Conservation (phyloP, 495 filamentous ascomycete genomes). For the Aspergillus carlsbadensis region DNA sequence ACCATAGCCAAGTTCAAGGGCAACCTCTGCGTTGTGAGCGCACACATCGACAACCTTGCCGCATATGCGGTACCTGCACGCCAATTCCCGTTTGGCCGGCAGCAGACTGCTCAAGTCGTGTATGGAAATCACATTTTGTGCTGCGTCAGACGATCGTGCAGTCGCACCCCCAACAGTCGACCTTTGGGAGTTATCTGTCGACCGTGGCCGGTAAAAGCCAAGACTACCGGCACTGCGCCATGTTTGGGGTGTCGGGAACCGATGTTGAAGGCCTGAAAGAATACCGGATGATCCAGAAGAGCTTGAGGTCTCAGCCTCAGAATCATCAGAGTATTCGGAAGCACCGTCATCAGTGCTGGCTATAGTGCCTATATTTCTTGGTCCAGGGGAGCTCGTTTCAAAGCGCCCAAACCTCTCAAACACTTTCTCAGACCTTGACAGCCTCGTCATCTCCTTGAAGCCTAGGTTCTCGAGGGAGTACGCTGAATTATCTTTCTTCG, state of each 20-base stretch:
- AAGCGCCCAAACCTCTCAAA: slow-evolving; percentile 92
- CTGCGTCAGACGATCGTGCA: slow-evolving; percentile 33
- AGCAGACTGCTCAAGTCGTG: slow-evolving; percentile 65
- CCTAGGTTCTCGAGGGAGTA: slow-evolving; percentile 61
- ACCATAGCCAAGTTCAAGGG: slow-evolving; percentile 66
- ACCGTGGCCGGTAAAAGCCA: slow-evolving; percentile 45
- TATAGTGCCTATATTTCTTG: slow-evolving; percentile 48
- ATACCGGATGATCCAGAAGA: slow-evolving; percentile 70
- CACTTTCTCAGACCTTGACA: slow-evolving; percentile 61
- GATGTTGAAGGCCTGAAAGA: slow-evolving; percentile 41
- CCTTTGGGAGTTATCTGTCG: slow-evolving; percentile 55
- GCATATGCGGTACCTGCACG: slow-evolving; percentile 78
- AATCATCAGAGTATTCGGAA: slow-evolving; percentile 62
- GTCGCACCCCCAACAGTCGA: slow-evolving; percentile 47
- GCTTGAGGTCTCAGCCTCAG: slow-evolving; percentile 65
- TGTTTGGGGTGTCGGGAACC: slow-evolving; percentile 52
- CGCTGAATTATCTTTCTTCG: slow-evolving; percentile 70
- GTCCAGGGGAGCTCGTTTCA: slow-evolving; percentile 53
- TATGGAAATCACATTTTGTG: slow-evolving; percentile 64
- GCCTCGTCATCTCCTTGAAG: slow-evolving; percentile 59
- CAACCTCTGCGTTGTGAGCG: slow-evolving; percentile 75
- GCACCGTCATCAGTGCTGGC: slow-evolving; percentile 50
- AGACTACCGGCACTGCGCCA: slow-evolving; percentile 51
- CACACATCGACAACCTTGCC: slow-evolving; percentile 78
- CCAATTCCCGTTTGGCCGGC: slow-evolving; percentile 74